Percentiles rank a stretch among this genome's conserved stretches.
phyloP scores from a whole-genome alignment of 176 grass and related monocot genomes.

The Musa troglodytarum region DNA sequence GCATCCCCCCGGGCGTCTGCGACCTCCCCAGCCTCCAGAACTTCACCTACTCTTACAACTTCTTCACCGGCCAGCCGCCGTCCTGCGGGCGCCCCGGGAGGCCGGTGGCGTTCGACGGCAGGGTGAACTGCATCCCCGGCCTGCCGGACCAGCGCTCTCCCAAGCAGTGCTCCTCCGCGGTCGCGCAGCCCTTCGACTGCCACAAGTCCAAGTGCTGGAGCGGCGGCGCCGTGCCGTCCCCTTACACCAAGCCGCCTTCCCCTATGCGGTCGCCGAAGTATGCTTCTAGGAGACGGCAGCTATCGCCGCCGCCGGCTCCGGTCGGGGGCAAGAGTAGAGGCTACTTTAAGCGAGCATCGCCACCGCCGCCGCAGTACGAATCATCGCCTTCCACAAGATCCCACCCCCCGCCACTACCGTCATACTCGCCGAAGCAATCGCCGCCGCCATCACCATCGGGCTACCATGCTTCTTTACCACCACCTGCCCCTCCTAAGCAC shows the following conservation, averaged over 20 bases:
- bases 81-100: neutral
- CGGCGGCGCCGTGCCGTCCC: neutral
- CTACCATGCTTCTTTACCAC: conserved; percentile 11
- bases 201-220: conserved; percentile 6
- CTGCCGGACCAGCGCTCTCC: conserved; percentile 12
- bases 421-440: neutral
- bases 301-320: neutral
- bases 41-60: conserved; percentile 20
- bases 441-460: neutral
- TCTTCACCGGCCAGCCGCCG: conserved; percentile 17
- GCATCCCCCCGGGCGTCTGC: conserved; percentile 12
- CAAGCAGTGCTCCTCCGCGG: conserved; percentile 13
- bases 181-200: conserved; percentile 11
- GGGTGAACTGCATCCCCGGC: conserved; percentile 2
- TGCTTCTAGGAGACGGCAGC: neutral
- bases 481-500: conserved; percentile 13
- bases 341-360: neutral
- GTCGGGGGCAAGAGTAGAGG: neutral
- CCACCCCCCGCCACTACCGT: conserved; percentile 1
- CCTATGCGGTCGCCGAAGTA: neutral
- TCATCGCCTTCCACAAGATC: conserved; percentile 15
- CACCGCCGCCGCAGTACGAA: conserved; percentile 9
- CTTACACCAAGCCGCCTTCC: neutral
- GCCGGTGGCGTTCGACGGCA: neutral
- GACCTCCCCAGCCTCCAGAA: conserved; percentile 17